A percentile compares a stretch with the other conserved stretches of the same genome.
Evolutionary conservation across 23 red algal genomes (phyloP).

Genomic region (Chondrus crispus): DNA sequence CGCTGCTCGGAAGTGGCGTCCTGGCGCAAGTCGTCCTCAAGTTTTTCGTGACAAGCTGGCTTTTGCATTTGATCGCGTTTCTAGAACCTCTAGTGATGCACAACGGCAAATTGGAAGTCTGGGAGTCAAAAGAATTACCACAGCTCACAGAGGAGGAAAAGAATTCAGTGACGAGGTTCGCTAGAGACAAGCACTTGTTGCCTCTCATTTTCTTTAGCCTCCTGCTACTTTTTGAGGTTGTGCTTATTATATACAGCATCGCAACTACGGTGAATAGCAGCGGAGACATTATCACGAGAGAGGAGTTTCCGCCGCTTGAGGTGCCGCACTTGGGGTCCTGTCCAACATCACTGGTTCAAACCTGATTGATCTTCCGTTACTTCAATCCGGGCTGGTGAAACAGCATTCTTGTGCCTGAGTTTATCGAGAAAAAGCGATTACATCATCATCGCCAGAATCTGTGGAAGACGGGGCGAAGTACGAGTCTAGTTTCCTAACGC

Average conservation of each 20-base stretch:
- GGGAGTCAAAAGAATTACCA: not conserved
- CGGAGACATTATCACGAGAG: not conserved
- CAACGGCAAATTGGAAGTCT: constrained; percentile 58
- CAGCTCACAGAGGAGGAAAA: constrained; percentile 19
- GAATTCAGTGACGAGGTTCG: constrained; percentile 25
- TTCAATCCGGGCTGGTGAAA: no score
- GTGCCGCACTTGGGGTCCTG: no score
- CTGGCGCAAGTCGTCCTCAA: constrained; percentile 50
- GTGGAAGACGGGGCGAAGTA: not conserved
- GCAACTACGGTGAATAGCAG: constrained; percentile 26
- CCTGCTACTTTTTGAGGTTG: constrained; percentile 23
- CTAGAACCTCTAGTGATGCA: constrained; percentile 59
- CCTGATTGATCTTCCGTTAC: no score
- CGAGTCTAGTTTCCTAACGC: not conserved
- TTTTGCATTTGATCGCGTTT: constrained; percentile 54
- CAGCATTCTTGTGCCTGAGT: no score
- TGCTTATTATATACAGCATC: constrained; percentile 43
- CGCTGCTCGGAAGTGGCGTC: constrained; percentile 43
- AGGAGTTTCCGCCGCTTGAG: no score
- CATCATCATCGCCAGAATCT: not conserved
- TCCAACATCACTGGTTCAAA: no score
- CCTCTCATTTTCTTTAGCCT: constrained; percentile 34
- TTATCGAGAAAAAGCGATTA: no score
- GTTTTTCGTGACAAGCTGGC: constrained; percentile 33
- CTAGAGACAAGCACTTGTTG: constrained; percentile 63